phyloP scores from a whole-genome alignment of 1,284 basidiomycete genomes.

The Melampsora abietis-canadensis region DNA sequence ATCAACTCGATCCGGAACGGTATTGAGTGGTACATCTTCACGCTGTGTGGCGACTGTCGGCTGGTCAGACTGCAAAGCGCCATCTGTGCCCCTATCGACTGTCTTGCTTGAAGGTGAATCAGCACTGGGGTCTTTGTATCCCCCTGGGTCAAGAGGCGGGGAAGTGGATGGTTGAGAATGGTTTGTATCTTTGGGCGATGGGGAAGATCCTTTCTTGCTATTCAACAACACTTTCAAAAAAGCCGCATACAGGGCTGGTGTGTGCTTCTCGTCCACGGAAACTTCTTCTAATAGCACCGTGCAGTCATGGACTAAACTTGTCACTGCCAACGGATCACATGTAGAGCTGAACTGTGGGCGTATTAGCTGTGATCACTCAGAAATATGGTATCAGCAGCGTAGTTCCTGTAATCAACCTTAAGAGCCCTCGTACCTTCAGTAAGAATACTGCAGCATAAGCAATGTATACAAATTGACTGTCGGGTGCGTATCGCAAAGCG shows the following conservation, averaged over 20 bases:
- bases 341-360: neutral
- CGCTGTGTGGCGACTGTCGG: neutral
- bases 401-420: neutral
- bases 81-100: neutral
- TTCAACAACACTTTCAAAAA: slow-evolving; percentile 69
- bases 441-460: slow-evolving; percentile 65
- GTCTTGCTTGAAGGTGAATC: neutral
- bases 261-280: slow-evolving; percentile 71
- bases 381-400: neutral
- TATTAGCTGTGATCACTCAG: neutral
- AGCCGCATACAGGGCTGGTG: slow-evolving; percentile 77
- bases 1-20: neutral
- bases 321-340: slow-evolving; percentile 3
- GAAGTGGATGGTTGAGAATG: neutral
- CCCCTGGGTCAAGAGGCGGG: neutral
- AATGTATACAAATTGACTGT: slow-evolving; percentile 79
- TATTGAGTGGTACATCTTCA: neutral
- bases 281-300: slow-evolving; percentile 63
- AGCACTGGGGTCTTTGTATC: neutral
- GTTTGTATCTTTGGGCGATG: neutral
- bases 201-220: slow-evolving; percentile 5
- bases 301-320: neutral
- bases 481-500: slow-evolving; percentile 75
- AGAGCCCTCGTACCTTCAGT: neutral
- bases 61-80: neutral